These are phyloP conservation scores for Macaranga tanarius DNA, from an alignment of 441 rosid genomes.

Conservation along the genomic window DNA sequence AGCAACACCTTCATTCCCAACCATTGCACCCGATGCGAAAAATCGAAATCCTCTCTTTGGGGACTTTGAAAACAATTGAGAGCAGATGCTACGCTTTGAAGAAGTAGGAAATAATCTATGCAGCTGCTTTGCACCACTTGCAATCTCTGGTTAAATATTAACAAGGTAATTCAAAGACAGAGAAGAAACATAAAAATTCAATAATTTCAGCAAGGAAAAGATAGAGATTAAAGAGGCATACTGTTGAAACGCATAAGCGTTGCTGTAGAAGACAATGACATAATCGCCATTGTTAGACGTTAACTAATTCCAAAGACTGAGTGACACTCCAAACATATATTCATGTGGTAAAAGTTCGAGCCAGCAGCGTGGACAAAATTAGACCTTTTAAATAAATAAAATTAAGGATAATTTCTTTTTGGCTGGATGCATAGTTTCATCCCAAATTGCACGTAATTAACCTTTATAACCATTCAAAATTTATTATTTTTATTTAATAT, in stretches of 20 bases:
- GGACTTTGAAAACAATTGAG: slow-evolving; percentile 20
- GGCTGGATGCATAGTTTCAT: too few species aligned
- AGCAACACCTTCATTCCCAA: slow-evolving; percentile 35
- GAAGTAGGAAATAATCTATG: slow-evolving; percentile 29
- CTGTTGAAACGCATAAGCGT: slow-evolving; percentile 7
- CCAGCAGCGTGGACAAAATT: too few species aligned
- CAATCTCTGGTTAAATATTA: slow-evolving; percentile 29
- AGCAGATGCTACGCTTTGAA: slow-evolving; percentile 30
- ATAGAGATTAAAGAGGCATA: not conserved
- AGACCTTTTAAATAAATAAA: too few species aligned
- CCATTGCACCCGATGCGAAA: slow-evolving; percentile 36
- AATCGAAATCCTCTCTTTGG: slow-evolving; percentile 22
- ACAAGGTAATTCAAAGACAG: not conserved
- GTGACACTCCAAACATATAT: too few species aligned
- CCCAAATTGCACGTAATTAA: too few species aligned
- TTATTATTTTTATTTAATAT: too few species aligned
- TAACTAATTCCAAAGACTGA: too few species aligned
- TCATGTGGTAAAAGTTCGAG: too few species aligned
- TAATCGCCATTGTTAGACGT: not conserved
- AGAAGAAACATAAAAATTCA: not conserved
- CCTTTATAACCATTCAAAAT: too few species aligned
- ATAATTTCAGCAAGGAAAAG: too few species aligned
- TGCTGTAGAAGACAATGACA: slow-evolving; percentile 1
- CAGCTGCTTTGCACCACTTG: slow-evolving; percentile 41
- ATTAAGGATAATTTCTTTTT: too few species aligned